Evolutionary conservation across 148 eudicot genomes (phyloP).

Genomic region (Euryodendron excelsum): DNA sequence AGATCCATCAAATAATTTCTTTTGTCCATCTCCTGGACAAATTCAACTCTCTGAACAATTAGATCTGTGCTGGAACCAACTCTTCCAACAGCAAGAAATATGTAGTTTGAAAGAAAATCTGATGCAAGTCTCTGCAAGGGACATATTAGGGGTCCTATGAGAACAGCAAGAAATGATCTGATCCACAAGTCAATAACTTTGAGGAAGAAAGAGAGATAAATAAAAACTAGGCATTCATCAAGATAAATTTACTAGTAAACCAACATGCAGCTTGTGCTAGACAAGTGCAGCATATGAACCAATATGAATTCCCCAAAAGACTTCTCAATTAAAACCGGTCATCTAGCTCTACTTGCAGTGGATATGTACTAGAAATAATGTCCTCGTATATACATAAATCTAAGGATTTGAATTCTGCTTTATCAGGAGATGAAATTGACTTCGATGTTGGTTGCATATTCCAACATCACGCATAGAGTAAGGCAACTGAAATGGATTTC

Average conservation of each 20-base stretch:
- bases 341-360: not conserved
- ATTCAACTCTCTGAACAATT: constrained; percentile 65
- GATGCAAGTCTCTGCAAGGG: constrained; percentile 73
- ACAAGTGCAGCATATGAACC: not conserved
- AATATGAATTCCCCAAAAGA: not conserved
- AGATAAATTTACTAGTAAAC: not conserved
- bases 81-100: constrained; percentile 77
- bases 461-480: not conserved
- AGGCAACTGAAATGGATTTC: not conserved
- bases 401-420: not conserved
- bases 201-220: not conserved
- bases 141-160: not conserved
- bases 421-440: not conserved
- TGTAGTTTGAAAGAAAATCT: constrained; percentile 69
- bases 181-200: not conserved
- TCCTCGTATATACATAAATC: not conserved
- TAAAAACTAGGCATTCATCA: not conserved
- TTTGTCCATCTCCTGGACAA: constrained; percentile 66
- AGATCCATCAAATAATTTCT: constrained; percentile 46
- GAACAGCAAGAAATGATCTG: too few relatives aligned
- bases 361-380: not conserved
- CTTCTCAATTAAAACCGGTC: not conserved
- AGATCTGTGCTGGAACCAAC: constrained; percentile 92
- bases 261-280: not conserved
- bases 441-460: not conserved